Conservation (phyloP, 306 rosid species). For the Vigna unguiculata region DNA sequence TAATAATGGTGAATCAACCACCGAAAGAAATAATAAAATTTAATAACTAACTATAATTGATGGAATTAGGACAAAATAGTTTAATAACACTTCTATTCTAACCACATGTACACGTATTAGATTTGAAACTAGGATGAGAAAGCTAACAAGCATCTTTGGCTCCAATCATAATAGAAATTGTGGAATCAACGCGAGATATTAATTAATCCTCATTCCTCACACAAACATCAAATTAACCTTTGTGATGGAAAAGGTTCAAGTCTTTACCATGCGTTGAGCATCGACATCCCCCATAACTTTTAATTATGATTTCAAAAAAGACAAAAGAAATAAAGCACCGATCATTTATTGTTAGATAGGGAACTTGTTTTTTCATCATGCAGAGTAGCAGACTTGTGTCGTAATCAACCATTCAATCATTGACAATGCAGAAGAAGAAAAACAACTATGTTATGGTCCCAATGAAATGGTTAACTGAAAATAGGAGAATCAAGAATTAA, state of each 20-base stretch:
- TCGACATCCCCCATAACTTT: conserved; percentile 18
- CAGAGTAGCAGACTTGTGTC: not conserved
- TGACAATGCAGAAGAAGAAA: not conserved
- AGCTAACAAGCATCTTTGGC: not conserved
- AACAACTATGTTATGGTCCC: not conserved
- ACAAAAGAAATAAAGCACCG: not conserved
- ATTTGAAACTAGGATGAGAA: not conserved
- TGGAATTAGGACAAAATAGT: conserved; percentile 16
- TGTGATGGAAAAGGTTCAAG: not conserved
- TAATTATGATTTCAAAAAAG: not conserved
- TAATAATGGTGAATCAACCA: conserved; percentile 43
- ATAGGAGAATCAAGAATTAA: conserved; percentile 33
- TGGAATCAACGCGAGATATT: not conserved
- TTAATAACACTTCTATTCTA: conserved; percentile 3
- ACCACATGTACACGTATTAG: not conserved
- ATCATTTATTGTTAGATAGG: not conserved
- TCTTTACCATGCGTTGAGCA: not conserved
- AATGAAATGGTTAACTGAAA: conserved; percentile 20
- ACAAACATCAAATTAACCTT: not conserved
- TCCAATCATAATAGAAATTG: conserved; percentile 1
- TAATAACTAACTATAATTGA: not conserved
- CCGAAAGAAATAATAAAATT: conserved; percentile 15
- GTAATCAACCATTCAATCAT: conserved; percentile 16
- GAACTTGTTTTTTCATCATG: conserved; percentile 8
- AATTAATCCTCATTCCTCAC: not conserved